phyloP scores from a whole-genome alignment of 2,329 filamentous ascomycete species.

The Colletotrichum orchidophilum region DNA sequence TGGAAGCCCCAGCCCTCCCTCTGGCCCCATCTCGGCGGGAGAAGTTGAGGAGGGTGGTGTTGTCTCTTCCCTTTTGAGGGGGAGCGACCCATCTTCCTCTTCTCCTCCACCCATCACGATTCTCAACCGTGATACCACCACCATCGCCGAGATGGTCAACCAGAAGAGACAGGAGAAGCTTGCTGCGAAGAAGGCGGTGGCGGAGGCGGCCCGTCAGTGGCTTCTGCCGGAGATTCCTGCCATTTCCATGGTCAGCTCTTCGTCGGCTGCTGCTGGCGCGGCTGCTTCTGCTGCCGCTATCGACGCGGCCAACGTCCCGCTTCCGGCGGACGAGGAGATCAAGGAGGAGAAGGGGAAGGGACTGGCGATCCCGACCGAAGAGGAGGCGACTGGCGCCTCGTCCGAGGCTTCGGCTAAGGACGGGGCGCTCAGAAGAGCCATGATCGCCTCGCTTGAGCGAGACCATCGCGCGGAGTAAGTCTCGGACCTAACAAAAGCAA shows the following conservation, averaged over 20 bases:
- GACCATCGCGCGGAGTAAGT: conserved; percentile 7
- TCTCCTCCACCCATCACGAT: background rate
- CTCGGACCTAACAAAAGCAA: background rate
- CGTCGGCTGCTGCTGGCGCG: background rate
- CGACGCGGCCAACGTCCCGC: background rate
- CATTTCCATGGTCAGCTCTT: background rate
- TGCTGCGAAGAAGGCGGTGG: conserved; percentile 8
- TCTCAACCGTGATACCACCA: background rate
- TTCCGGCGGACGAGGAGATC: background rate
- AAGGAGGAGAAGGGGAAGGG: background rate
- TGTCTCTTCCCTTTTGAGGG: background rate
- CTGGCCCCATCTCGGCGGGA: background rate
- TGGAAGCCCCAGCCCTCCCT: background rate
- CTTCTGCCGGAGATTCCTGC: background rate
- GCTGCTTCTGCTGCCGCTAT: background rate
- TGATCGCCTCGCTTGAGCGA: conserved; percentile 12
- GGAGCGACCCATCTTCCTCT: background rate
- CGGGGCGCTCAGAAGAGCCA: conserved; percentile 10
- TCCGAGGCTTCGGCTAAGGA: background rate
- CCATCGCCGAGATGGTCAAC: background rate
- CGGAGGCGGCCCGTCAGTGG: background rate
- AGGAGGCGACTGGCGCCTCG: background rate
- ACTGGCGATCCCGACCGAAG: background rate
- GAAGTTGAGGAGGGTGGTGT: background rate
- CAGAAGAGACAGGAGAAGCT: background rate